Evolutionary conservation across 768 basidiomycete species (phyloP), one percentile per base, ranked within the genome.

Genomic region (Chalciporus chontae): DNA sequence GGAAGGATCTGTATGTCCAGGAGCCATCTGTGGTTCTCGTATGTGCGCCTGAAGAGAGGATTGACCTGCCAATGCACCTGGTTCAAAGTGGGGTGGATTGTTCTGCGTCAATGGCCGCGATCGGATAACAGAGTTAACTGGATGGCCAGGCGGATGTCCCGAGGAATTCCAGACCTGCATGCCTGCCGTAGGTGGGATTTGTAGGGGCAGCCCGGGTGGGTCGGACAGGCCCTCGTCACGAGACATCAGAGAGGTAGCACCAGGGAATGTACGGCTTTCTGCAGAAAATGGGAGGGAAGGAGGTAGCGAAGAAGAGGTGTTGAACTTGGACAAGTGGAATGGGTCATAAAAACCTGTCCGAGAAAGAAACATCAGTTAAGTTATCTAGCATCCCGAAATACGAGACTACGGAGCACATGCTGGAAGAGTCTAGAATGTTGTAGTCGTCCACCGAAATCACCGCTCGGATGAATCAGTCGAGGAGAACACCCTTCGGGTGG

Each of bases 281-380:
- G 39, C 23, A 9, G 47, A 40, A 19, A 42, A 11, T 5, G 47
- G 40, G 10, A 47, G 18, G 9, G 34, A 47, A n/a, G 40, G 18
- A 8, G 47, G 29, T 14, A 18, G 34, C 5, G 34, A 36, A 15
- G n/a, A 34, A 10, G 52, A 40, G 31, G 36, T 15, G 18, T 32
- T 34, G 8, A 29, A 26, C 15, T 37, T 21, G 24, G 23, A 29
- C 17, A 40, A 26, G n/a, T n/a, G 31, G 47, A 17, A 15, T n/a
- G 41, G 24, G 9, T 32, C 41, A 50, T 45, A 37, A 21, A 45
- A 39, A 45, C 46, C 56, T 58, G 46, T 14, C 29, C 48, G 32
- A 37, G 38, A 34, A 41, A 19, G 10, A 29, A 26, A 7, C 3
- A 34, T 54, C 45, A 54, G 50, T 41, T 19, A 15, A 40, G 41